A percentile compares a stretch with the other conserved stretches of the same genome.
Conservation (phyloP, 805 yeast genomes). For the Starmerella davenportii region DNA sequence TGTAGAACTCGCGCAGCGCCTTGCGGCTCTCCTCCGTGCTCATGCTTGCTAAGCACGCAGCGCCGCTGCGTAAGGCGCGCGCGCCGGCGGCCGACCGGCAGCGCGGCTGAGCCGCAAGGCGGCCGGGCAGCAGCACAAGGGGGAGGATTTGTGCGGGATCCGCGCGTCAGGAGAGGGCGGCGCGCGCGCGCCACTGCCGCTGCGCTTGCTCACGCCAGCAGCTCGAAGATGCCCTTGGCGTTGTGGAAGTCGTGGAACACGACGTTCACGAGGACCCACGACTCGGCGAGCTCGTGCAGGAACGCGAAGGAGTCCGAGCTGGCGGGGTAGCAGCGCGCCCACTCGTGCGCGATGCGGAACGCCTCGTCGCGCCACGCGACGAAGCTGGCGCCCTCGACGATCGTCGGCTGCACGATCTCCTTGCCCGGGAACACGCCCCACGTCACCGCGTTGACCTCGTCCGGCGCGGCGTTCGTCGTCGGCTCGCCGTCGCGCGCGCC, state of each 20-base stretch:
- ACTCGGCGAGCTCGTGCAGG: constrained; percentile 32
- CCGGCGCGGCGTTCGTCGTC: constrained; percentile 49
- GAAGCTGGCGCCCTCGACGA: constrained; percentile 80
- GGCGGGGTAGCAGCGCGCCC: constrained; percentile 32
- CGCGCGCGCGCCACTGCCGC: no score
- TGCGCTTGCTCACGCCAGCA: not conserved
- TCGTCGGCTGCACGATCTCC: constrained; percentile 88
- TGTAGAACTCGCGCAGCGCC: constrained; percentile 24
- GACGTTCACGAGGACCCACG: constrained; percentile 63
- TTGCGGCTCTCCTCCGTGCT: constrained; percentile 10
- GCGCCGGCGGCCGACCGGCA: no score
- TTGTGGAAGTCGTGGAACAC: constrained; percentile 63
- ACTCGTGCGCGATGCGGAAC: constrained; percentile 61
- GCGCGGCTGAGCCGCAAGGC: no score
- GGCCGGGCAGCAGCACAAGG: no score
- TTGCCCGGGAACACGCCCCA: constrained; percentile 98
- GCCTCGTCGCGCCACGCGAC: constrained; percentile 97
- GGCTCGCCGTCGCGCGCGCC: constrained; percentile 34
- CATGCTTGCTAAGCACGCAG: not conserved
- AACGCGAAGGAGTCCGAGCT: constrained; percentile 25
- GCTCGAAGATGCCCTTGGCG: not conserved
- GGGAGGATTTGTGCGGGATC: no score
- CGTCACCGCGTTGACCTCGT: constrained; percentile 83
- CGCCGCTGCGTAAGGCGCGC: no score
- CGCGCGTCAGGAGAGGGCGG: no score